Evolutionary conservation across 139 green algal genomes (phyloP), one percentile per base, ranked within the genome.

Genomic region (Coelastrella sp.): DNA sequence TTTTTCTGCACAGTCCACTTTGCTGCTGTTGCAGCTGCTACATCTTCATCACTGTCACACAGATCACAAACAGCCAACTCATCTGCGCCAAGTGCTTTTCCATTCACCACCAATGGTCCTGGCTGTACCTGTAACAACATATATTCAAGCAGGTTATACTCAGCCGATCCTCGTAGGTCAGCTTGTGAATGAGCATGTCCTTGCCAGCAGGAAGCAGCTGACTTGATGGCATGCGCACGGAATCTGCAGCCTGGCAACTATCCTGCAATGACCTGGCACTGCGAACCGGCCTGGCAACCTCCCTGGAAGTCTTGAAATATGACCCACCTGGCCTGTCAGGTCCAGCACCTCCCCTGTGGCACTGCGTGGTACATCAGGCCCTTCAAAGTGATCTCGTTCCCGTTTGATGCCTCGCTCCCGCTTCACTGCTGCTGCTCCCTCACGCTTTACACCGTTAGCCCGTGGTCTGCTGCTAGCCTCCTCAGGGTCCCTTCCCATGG

Each of bases 21-120:
- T 11, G 68, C 59, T 56, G 59, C 47, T 58, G n/a, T 19, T 59
- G 22, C 23, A n/a, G n/a, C n/a, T 71, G 61, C 61, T 10, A 19
- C 61, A 16, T 87, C 81, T 5, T 77, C 23, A 22, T 87, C 84
- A 64, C 84, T 81, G 71, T 81, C 84, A 61, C 71, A 89, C 57
- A 89, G 71, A 22, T 89, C 84, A 59, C 84, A 89, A 10, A 89
- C 84, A 19, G 84, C 84, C 16, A 75, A 11, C 71, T 89, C 84
- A 22, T 89, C 84, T 5, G 71, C n/a, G 17, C 8, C 47, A 5
- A 89, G 47, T 19, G 56, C 17, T 2, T 57, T 68, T 22, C 84
- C 84, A 73, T 58, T 10, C n/a, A 89, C 84, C 68, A 73, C 13
- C 57, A 89, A 17, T 11, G 71, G 71, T 5, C 57, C n/a, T 14